These are phyloP conservation scores for Ogataea nakhonphanomensis DNA, from an alignment of 805 yeast genomes.

Conservation along the genomic window DNA sequence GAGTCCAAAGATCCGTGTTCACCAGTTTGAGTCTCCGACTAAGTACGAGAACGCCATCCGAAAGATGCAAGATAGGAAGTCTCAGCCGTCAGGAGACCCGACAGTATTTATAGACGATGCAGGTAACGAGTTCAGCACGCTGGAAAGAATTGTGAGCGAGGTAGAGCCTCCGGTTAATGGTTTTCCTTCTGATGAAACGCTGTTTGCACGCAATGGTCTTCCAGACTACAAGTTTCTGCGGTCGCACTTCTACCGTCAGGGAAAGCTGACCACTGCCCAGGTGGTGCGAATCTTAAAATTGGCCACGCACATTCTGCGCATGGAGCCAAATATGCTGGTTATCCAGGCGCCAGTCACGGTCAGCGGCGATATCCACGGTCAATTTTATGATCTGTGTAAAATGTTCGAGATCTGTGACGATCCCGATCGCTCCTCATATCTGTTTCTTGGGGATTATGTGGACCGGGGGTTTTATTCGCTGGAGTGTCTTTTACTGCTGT, in stretches of 20 bases:
- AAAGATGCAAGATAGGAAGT: constrained; percentile 21
- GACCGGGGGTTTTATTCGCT: constrained; percentile 92
- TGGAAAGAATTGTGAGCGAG: constrained; percentile 47
- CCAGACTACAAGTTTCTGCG: constrained; percentile 74
- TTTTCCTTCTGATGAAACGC: constrained; percentile 63
- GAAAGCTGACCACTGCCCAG: constrained; percentile 70
- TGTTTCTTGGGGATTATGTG: constrained; percentile 92
- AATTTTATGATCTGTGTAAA: constrained; percentile 84
- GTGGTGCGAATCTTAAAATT: constrained; percentile 57
- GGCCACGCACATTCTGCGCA: constrained; percentile 58
- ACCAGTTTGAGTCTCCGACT: constrained; percentile 38
- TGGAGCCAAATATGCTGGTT: constrained; percentile 74
- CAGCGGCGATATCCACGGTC: constrained; percentile 97
- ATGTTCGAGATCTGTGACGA: constrained; percentile 91
- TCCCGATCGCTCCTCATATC: constrained; percentile 68
- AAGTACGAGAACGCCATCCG: constrained; percentile 46
- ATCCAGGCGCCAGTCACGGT: constrained; percentile 92
- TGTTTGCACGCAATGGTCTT: constrained; percentile 56
- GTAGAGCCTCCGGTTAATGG: constrained; percentile 4
- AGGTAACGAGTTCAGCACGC: constrained; percentile 53
- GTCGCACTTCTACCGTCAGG: constrained; percentile 75
- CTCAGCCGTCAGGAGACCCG: constrained; percentile 28
- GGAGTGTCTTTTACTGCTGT: constrained; percentile 75
- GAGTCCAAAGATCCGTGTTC: constrained; percentile 1
- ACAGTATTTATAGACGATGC: constrained; percentile 51